Percentiles rank a stretch among this genome's conserved stretches.
Evolutionary conservation across 768 basidiomycete genomes (phyloP).

Genomic region (Russula vinacea): DNA sequence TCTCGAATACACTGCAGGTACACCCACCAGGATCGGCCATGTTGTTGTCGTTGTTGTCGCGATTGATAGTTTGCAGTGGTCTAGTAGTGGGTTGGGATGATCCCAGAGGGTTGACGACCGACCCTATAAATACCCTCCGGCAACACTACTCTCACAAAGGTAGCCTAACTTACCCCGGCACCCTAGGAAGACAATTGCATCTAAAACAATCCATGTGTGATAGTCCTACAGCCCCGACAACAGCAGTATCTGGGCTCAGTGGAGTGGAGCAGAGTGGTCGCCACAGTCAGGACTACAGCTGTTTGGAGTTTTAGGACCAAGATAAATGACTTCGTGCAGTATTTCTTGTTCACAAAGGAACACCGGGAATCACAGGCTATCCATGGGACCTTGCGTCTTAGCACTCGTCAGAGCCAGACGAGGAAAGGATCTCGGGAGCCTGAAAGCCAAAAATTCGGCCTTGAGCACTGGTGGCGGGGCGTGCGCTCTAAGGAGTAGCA

Average conservation of each 20-base stretch:
- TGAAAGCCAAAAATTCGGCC: no score
- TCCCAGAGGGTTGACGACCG: neutral
- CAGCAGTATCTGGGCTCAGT: constrained; percentile 3
- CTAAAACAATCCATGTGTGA: neutral
- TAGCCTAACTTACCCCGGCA: neutral
- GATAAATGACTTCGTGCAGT: neutral
- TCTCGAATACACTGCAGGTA: neutral
- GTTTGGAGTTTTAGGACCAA: constrained; percentile 15
- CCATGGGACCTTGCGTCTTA: neutral
- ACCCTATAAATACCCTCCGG: constrained; percentile 11
- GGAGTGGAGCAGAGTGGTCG: constrained; percentile 7
- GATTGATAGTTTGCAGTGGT: neutral
- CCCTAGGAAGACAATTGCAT: neutral
- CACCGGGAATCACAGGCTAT: neutral
- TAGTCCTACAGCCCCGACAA: constrained; percentile 13
- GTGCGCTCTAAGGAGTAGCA: neutral
- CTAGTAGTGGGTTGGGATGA: neutral
- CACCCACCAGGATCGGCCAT: neutral
- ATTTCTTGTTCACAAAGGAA: neutral
- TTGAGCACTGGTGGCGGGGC: no score
- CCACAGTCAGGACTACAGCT: constrained; percentile 15
- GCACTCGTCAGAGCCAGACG: no score
- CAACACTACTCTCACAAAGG: neutral
- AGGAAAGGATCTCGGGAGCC: no score
- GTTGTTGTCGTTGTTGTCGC: neutral